Evolutionary conservation across 305 asterid species (phyloP), one percentile per base, ranked within the genome.

Genomic region (Fraxinus greggii): DNA sequence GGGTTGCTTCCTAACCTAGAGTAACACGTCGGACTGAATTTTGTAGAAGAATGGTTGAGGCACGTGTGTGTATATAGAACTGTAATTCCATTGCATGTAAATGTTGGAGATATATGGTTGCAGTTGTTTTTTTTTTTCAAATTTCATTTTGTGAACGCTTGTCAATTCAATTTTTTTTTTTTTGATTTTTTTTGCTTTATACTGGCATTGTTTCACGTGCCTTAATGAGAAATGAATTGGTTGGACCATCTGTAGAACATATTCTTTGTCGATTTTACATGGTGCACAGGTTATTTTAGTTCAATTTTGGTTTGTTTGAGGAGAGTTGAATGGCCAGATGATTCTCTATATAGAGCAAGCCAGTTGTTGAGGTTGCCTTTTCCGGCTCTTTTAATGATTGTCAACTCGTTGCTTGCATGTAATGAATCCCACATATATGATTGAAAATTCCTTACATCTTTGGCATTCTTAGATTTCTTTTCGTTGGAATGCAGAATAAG

Each of bases 91-190:
- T 80, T 67, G 48, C 80, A 36, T 88, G 89, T 89, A 89, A 75
- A 88, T 89, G 88, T 83, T 51, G 81, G 81, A 80, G 78, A 86
- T 85, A 80, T 83, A 83, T 76, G 75, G 54, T 15, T 81, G 82
- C 80, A 76, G 85, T 40, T 86, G 65, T 82, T 59, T 67, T 48
- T 42, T 82, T 59, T 67, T 48, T 42, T 76, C 61, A 73, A 79
- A 79, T 65, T 51, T 12, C 15, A 82, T 42, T 35, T 78, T 78
- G 81, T 85, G 83, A 38, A 75, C 81, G 79, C 75, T 29, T 70
- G 63, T 54, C 38, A n/a, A 45, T 80, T 81, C 67, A 75, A 36
- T 24, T 82, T 83, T 83, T 85, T 84, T 40, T 45, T 80, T 73
- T n/a, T n/a, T n/a, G n/a, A n/a, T 83, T 83, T 85, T 84, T 40